These are phyloP conservation scores for Arthrinium puccinioides DNA, from an alignment of 2,329 filamentous ascomycete genomes.

Conservation along the genomic window DNA sequence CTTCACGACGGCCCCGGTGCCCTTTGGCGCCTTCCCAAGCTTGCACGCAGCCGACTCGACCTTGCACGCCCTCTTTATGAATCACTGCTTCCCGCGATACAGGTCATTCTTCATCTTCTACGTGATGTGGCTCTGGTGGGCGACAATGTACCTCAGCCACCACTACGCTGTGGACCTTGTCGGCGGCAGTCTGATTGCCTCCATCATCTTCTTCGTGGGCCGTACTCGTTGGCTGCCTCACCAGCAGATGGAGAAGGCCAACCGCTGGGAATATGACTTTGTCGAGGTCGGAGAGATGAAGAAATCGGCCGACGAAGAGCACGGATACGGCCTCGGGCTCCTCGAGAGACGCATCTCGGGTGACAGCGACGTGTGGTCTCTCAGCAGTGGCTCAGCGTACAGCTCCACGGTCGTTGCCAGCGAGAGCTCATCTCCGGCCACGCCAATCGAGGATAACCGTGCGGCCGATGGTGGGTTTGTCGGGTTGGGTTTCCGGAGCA, in stretches of 20 bases:
- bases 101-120: constrained; percentile 76
- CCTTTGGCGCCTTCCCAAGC: constrained; percentile 92
- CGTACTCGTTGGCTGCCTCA: constrained; percentile 76
- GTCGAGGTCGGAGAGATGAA: constrained; percentile 69
- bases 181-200: constrained; percentile 72
- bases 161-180: constrained; percentile 95
- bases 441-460: background rate
- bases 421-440: constrained; percentile 3
- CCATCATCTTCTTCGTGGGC: constrained; percentile 73
- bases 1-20: constrained; percentile 83
- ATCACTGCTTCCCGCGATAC: constrained; percentile 80
- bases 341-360: constrained; percentile 5
- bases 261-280: constrained; percentile 93
- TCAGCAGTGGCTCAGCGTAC: constrained; percentile 8
- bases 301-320: constrained; percentile 17
- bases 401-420: constrained; percentile 7
- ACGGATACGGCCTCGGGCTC: constrained; percentile 9
- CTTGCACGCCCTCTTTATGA: constrained; percentile 87
- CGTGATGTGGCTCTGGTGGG: constrained; percentile 94
- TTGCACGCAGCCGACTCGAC: constrained; percentile 86
- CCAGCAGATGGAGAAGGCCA: constrained; percentile 75
- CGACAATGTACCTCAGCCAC: constrained; percentile 96
- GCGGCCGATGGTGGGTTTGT: background rate
- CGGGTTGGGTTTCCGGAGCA: background rate
- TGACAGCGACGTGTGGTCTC: constrained; percentile 8